phyloP scores from a whole-genome alignment of 768 basidiomycete genomes.

The Filobasidium wieringae region DNA sequence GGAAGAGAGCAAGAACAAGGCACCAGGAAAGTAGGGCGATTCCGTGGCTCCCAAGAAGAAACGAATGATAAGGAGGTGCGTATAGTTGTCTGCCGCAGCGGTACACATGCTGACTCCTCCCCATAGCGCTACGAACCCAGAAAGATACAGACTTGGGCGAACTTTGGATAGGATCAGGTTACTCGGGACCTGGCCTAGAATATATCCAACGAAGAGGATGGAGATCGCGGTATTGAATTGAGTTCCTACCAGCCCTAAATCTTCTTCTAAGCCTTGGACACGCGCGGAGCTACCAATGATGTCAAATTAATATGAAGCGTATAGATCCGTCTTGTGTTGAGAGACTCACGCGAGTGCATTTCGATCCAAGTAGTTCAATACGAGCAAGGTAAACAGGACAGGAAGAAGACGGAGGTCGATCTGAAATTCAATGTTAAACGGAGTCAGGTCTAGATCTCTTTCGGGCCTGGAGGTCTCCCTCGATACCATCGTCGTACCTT shows the following conservation, averaged over 20 bases:
- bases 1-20: constrained; percentile 20
- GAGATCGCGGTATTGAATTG: constrained; percentile 12
- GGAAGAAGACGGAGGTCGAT: constrained; percentile 22
- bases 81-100: constrained; percentile 21
- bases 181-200: constrained; percentile 14
- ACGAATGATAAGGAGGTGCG: constrained; percentile 20
- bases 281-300: constrained; percentile 5
- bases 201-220: constrained; percentile 6
- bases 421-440: no score
- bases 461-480: neutral
- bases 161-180: constrained; percentile 16
- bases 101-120: constrained; percentile 19
- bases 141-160: constrained; percentile 14
- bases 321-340: neutral
- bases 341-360: constrained; percentile 24
- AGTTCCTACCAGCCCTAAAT: constrained; percentile 10
- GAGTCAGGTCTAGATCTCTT: neutral
- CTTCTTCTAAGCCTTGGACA: constrained; percentile 17
- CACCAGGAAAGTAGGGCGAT: constrained; percentile 27
- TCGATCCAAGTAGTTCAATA: constrained; percentile 23
- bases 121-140: constrained; percentile 11
- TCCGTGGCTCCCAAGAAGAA: constrained; percentile 28
- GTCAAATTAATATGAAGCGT: neutral
- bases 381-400: constrained; percentile 14
- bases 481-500: neutral